Percentiles rank a stretch among this genome's conserved stretches.
These are phyloP conservation scores for Leishmania tarentolae DNA, from an alignment of 208 protist species.

Conservation along the genomic window DNA sequence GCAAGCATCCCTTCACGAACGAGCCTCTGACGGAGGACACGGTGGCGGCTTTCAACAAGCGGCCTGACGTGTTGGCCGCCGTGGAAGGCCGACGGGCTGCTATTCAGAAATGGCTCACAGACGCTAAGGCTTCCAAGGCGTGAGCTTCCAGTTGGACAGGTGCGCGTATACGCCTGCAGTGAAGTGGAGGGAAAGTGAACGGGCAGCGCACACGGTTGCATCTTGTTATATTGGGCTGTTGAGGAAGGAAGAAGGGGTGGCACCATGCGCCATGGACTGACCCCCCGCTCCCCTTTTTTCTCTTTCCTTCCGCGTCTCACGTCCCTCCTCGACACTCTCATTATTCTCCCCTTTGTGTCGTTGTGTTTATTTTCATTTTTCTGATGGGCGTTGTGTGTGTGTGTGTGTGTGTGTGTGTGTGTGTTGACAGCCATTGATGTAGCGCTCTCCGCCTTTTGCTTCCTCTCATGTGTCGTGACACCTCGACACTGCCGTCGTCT, in stretches of 20 bases:
- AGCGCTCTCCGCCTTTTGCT: neutral
- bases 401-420: neutral
- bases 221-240: neutral
- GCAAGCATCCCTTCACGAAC: slow-evolving; percentile 91
- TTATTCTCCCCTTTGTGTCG: neutral
- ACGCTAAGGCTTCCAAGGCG: slow-evolving; percentile 35
- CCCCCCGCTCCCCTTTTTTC: too few species aligned
- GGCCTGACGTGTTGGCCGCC: slow-evolving; percentile 60
- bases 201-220: neutral
- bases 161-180: neutral
- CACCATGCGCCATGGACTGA: neutral
- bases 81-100: slow-evolving; percentile 53
- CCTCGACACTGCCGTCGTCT: neutral
- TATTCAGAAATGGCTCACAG: slow-evolving; percentile 65
- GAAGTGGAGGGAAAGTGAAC: neutral
- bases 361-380: too few species aligned
- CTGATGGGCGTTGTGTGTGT: neutral
- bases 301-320: neutral
- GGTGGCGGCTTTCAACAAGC: slow-evolving; percentile 79
- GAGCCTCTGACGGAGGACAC: slow-evolving; percentile 87
- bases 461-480: neutral
- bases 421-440: neutral
- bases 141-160: neutral
- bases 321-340: neutral
- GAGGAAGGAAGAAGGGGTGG: neutral